Base-by-base conservation (phyloP, 2,329 filamentous ascomycete species). In the Xylariaceae sp. region DNA sequence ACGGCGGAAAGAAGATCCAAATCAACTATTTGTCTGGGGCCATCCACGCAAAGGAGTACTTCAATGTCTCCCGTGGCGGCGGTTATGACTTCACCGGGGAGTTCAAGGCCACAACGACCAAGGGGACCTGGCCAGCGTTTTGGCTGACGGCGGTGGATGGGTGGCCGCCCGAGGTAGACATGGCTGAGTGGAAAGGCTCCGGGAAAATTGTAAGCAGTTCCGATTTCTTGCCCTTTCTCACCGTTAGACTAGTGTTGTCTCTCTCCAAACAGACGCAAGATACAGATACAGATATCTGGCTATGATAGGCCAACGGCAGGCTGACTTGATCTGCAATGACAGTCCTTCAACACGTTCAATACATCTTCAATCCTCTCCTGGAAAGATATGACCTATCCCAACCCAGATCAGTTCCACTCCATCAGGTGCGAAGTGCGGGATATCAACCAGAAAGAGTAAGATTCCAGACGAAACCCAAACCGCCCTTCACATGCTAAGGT, bases 111-210 rank as follows among this genome's bases (percentile, higher is more conserved):
- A 59, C 65, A 7, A 63, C 62, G 2, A 53, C 54, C 1, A 56
- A 61, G 42, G 66, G 71, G 5, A 75, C 72, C 0, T 78, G 74
- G 75, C 74, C 74, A 0, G 74, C 74, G 0, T 78, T 78, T 49
- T 78, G 74, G 74, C 56, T 78, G 11, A 76, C 72, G 2, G 72
- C 64, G 0, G 71, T 72, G 1, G 53, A 71, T 31, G 63, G 66
- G 0, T 78, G 75, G 74, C 74, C 74, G 12, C 75, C 74, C 0
- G 75, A 78, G 64, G 68, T 78, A 39, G 74, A 78, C 51, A 65
- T 78, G 57, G 74, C 74, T 1, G 74, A 78, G 56, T 78, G 74
- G 74, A 78, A 78, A 52, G 74, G 74, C n/a, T 64, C 56, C 23
- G 73, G 72, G 12, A 69, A 73, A 51, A 70, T 76, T 43, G 43